Evolutionary conservation across 768 basidiomycete genomes (phyloP).

Genomic region (Rhizopogon salebrosus): DNA sequence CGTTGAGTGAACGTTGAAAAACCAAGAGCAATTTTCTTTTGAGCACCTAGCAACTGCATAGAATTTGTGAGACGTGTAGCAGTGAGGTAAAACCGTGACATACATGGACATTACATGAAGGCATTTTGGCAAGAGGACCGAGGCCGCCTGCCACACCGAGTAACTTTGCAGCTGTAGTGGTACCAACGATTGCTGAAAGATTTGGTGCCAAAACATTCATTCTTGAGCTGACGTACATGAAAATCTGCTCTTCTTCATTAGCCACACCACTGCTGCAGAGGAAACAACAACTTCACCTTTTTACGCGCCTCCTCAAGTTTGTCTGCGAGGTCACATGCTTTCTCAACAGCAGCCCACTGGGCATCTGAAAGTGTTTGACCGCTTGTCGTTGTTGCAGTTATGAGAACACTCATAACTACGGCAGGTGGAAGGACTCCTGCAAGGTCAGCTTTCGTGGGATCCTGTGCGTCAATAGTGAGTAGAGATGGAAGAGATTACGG

Average conservation of each 20-base stretch:
- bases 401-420: slow-evolving; percentile 91
- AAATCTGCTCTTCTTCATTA: slow-evolving; percentile 58
- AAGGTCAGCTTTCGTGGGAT: slow-evolving; percentile 83
- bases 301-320: slow-evolving; percentile 85
- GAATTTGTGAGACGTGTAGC: neutral
- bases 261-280: slow-evolving; percentile 3
- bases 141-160: slow-evolving; percentile 96
- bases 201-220: slow-evolving; percentile 99
- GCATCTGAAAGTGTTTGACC: slow-evolving; percentile 66
- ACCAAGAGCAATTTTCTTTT: slow-evolving; percentile 87
- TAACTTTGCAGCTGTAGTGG: slow-evolving; percentile 96
- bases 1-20: slow-evolving; percentile 85
- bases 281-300: slow-evolving; percentile 45
- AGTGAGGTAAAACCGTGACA: slow-evolving; percentile 22
- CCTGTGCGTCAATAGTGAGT: slow-evolving; percentile 36
- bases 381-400: slow-evolving; percentile 89
- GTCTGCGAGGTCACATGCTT: slow-evolving; percentile 86
- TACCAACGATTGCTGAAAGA: slow-evolving; percentile 96
- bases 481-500: neutral
- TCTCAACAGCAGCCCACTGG: slow-evolving; percentile 78
- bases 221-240: slow-evolving; percentile 98
- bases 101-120: slow-evolving; percentile 92
- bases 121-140: slow-evolving; percentile 87
- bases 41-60: slow-evolving; percentile 83
- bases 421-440: slow-evolving; percentile 79